These are phyloP conservation scores for Monosporozyma unispora DNA, from an alignment of 805 yeast species.

Conservation along the genomic window DNA sequence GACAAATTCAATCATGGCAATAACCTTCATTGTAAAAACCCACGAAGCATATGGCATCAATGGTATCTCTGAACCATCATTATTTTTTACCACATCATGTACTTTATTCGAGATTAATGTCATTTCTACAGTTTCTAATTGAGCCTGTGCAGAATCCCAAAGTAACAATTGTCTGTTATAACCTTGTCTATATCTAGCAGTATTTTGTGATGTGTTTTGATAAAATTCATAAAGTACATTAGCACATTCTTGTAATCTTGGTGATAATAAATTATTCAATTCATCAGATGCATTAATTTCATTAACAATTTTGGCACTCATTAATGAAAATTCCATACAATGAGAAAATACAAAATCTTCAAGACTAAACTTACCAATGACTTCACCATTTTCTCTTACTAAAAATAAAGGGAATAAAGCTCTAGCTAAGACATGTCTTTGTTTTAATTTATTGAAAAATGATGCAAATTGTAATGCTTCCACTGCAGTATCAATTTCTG, in stretches of 20 bases:
- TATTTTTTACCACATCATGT: constrained; percentile 12
- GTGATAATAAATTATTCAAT: constrained; percentile 6
- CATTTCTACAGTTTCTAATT: constrained; percentile 56
- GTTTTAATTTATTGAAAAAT: constrained; percentile 29
- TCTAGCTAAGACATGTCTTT: constrained; percentile 42
- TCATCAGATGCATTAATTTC: constrained; percentile 2
- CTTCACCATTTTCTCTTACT: constrained; percentile 51
- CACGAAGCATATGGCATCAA: constrained; percentile 64
- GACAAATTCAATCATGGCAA: constrained; percentile 62
- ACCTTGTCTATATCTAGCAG: constrained; percentile 76
- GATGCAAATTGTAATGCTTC: constrained; percentile 29
- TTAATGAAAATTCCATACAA: constrained; percentile 33
- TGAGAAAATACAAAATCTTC: constrained; percentile 33
- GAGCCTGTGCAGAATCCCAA: constrained; percentile 80
- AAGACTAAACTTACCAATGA: constrained; percentile 43
- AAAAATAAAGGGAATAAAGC: constrained; percentile 55
- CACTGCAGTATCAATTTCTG: constrained; percentile 22
- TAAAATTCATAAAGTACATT: constrained; percentile 38
- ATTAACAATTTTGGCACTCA: constrained; percentile 8
- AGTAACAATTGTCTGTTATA: constrained; percentile 43
- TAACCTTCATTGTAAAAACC: constrained; percentile 57
- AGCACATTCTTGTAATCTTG: constrained; percentile 37
- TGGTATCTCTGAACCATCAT: constrained; percentile 21
- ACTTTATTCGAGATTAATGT: constrained; percentile 30
- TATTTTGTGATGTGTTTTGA: constrained; percentile 49